Conservation (phyloP, 2,329 filamentous ascomycete genomes). For the Sarocladium strictum region DNA sequence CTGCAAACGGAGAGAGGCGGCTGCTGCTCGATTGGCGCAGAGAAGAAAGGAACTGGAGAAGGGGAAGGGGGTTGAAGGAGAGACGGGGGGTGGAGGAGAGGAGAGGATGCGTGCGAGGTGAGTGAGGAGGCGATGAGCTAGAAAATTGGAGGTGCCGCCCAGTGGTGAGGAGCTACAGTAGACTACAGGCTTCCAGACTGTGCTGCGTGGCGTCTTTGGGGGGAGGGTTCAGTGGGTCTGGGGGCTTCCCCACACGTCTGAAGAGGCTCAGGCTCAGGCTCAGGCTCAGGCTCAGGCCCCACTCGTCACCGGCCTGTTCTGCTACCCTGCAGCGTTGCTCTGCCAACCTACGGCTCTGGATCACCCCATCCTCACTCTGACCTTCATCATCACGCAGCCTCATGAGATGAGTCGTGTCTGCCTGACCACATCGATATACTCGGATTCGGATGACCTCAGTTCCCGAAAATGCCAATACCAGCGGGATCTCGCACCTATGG, state of each 20-base stretch:
- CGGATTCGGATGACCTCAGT: no score
- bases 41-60: background rate
- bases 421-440: no score
- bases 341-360: background rate
- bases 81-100: background rate
- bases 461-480: background rate
- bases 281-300: no score
- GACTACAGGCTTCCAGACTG: background rate
- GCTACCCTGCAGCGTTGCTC: background rate
- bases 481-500: slow-evolving; percentile 43
- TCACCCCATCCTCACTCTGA: background rate
- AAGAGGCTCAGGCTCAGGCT: no score
- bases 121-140: slow-evolving; percentile 4
- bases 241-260: slow-evolving; percentile 2
- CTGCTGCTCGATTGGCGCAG: slow-evolving; percentile 15
- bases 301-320: no score
- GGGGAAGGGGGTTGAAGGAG: background rate
- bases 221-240: background rate
- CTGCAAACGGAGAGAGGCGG: slow-evolving; percentile 17
- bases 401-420: no score
- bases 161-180: background rate
- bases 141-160: slow-evolving; percentile 7
- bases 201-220: slow-evolving; percentile 6
- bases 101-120: background rate
- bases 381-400: background rate